Evolutionary conservation across 1,284 basidiomycete genomes (phyloP).

Genomic region (Malassezia yamatoensis): DNA sequence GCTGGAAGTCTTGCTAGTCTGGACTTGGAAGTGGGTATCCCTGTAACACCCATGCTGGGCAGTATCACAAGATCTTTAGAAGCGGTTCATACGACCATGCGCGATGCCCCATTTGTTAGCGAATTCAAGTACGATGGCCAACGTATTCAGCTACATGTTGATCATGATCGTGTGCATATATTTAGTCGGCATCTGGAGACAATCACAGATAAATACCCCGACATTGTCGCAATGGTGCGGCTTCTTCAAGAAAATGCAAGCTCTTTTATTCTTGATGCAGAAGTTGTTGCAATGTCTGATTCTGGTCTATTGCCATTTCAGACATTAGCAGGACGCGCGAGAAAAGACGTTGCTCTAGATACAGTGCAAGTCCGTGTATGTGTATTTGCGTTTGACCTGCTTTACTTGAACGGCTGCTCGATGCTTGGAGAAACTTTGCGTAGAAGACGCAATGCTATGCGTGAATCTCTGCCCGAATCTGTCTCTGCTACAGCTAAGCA

Average conservation of each 20-base stretch:
- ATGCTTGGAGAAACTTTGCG: conserved; percentile 65
- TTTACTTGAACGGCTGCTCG: conserved; percentile 53
- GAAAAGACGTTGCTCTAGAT: conserved; percentile 40
- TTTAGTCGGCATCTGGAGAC: conserved; percentile 85
- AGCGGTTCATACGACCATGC: conserved; percentile 66
- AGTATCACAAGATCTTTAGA: conserved; percentile 64
- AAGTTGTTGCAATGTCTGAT: conserved; percentile 52
- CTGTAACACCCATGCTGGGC: conserved; percentile 53
- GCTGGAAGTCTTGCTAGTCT: conserved; percentile 35
- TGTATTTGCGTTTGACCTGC: conserved; percentile 42
- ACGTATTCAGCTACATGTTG: conserved; percentile 70
- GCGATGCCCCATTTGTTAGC: conserved; percentile 36
- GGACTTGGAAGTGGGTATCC: conserved; percentile 60
- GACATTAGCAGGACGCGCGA: conserved; percentile 29
- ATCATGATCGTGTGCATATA: conserved; percentile 54
- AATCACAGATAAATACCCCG: conserved; percentile 83
- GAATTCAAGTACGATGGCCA: conserved; percentile 81
- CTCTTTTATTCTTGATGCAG: conserved; percentile 74
- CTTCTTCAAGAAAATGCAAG: conserved; percentile 26
- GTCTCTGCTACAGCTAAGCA: conserved; percentile 50
- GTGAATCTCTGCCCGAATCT: conserved; percentile 50
- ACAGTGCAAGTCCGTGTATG: conserved; percentile 43
- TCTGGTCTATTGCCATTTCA: conserved; percentile 43
- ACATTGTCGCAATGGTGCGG: conserved; percentile 57
- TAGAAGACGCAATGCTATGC: conserved; percentile 60